phyloP scores from a whole-genome alignment of 2,329 filamentous ascomycete species.

The Trichoderma koningiopsis region DNA sequence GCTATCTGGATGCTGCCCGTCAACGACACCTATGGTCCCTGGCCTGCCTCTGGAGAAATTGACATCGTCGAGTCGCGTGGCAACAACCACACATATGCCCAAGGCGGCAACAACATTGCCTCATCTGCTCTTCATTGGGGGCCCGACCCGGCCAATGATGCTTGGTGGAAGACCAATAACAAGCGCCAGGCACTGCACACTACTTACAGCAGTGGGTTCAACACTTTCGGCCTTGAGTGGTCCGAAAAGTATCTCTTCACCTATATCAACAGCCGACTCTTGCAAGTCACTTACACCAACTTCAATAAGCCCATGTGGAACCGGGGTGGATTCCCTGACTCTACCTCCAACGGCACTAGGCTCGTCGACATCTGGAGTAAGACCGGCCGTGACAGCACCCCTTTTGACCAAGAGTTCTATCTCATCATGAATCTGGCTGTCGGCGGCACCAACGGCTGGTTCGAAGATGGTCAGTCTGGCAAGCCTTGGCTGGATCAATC shows the following conservation, averaged over 20 bases:
- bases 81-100: constrained; percentile 75
- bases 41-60: constrained; percentile 81
- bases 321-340: constrained; percentile 67
- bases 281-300: constrained; percentile 79
- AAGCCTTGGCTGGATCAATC: constrained; percentile 81
- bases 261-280: constrained; percentile 76
- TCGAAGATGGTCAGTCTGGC: constrained; percentile 67
- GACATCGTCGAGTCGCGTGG: constrained; percentile 80
- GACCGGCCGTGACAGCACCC: constrained; percentile 63
- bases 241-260: constrained; percentile 86
- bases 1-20: constrained; percentile 90
- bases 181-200: constrained; percentile 75
- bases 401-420: constrained; percentile 77
- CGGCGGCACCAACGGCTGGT: constrained; percentile 82
- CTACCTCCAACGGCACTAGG: constrained; percentile 65
- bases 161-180: constrained; percentile 81
- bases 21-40: constrained; percentile 70
- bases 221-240: constrained; percentile 84
- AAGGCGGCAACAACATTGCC: constrained; percentile 80
- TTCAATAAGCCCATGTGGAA: constrained; percentile 70
- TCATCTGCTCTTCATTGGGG: constrained; percentile 84
- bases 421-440: constrained; percentile 76
- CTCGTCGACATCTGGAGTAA: constrained; percentile 65
- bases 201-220: constrained; percentile 68
- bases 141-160: constrained; percentile 70